These are phyloP conservation scores for Plasmodium coatneyi DNA, from an alignment of 169 alveolate genomes.

Conservation along the genomic window DNA sequence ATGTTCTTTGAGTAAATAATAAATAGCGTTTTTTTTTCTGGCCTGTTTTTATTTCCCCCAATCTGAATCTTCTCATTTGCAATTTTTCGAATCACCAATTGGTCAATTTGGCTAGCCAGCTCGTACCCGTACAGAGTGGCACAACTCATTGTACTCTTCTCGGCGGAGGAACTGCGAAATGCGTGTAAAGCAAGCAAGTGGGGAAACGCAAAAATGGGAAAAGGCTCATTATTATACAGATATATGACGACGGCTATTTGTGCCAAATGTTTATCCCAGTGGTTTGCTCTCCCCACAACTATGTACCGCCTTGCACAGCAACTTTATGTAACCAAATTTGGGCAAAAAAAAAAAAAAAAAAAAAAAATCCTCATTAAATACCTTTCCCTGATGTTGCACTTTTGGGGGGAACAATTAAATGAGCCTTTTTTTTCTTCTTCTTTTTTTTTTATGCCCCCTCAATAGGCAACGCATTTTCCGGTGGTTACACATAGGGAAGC, in stretches of 20 bases:
- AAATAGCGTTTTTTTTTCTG: neutral
- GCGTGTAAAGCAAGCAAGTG: neutral
- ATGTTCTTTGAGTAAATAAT: conserved; percentile 43
- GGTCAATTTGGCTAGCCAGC: conserved; percentile 24
- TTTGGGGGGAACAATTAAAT: neutral
- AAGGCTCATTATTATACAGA: neutral
- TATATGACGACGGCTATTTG: neutral
- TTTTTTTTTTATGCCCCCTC: neutral
- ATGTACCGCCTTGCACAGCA: neutral
- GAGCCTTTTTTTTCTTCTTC: neutral
- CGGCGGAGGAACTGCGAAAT: neutral
- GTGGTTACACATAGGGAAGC: neutral
- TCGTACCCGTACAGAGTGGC: conserved; percentile 13
- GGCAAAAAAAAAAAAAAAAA: neutral
- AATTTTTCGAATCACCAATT: conserved; percentile 16
- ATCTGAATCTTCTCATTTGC: neutral
- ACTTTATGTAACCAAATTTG: neutral
- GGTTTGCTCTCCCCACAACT: neutral
- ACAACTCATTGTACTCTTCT: conserved; percentile 8
- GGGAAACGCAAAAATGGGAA: neutral
- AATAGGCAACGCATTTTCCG: neutral
- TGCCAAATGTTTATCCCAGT: neutral
- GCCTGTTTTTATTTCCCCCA: neutral
- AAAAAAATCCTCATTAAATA: neutral
- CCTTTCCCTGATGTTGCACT: neutral